phyloP scores from a whole-genome alignment of 2,329 filamentous ascomycete genomes.

The Purpureocillium lavendulum region DNA sequence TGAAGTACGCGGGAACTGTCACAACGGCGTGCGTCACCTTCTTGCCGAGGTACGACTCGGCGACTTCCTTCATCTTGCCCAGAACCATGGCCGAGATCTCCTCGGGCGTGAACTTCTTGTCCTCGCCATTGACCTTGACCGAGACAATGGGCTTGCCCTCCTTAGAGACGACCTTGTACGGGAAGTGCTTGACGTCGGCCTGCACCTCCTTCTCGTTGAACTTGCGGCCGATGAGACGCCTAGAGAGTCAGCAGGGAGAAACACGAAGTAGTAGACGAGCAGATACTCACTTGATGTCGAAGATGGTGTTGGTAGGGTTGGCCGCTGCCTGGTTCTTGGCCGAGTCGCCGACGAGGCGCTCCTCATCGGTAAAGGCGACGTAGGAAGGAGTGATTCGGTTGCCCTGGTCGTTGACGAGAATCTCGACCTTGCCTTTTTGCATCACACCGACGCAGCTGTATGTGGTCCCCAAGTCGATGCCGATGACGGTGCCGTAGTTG shows the following conservation, averaged over 20 bases:
- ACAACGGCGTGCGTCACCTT: slow-evolving; percentile 84
- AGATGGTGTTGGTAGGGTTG: slow-evolving; percentile 71
- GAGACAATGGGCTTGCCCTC: slow-evolving; percentile 82
- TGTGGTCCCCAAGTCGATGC: slow-evolving; percentile 90
- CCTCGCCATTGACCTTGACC: slow-evolving; percentile 56
- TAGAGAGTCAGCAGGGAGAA: slow-evolving; percentile 24
- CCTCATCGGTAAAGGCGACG: slow-evolving; percentile 94
- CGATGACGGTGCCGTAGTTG: slow-evolving; percentile 81
- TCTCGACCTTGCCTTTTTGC: slow-evolving; percentile 91
- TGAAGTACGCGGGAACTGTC: slow-evolving; percentile 96
- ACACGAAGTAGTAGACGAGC: neutral
- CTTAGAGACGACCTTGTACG: slow-evolving; percentile 88
- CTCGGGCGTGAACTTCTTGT: slow-evolving; percentile 72
- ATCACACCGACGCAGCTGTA: slow-evolving; percentile 90
- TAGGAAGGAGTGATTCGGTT: slow-evolving; percentile 94
- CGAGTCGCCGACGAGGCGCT: slow-evolving; percentile 93
- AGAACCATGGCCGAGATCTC: slow-evolving; percentile 76
- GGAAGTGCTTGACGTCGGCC: slow-evolving; percentile 95
- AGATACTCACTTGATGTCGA: slow-evolving; percentile 68
- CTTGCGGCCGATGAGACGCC: slow-evolving; percentile 80
- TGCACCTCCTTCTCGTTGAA: slow-evolving; percentile 80
- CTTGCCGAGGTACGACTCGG: slow-evolving; percentile 72
- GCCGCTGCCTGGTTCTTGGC: slow-evolving; percentile 90
- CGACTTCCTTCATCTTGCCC: slow-evolving; percentile 78
- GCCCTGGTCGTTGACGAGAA: slow-evolving; percentile 93